Percentiles rank a stretch among this genome's conserved stretches.
Evolutionary conservation across 1,284 basidiomycete species (phyloP).

Genomic region (Sanghuangporus baumii): DNA sequence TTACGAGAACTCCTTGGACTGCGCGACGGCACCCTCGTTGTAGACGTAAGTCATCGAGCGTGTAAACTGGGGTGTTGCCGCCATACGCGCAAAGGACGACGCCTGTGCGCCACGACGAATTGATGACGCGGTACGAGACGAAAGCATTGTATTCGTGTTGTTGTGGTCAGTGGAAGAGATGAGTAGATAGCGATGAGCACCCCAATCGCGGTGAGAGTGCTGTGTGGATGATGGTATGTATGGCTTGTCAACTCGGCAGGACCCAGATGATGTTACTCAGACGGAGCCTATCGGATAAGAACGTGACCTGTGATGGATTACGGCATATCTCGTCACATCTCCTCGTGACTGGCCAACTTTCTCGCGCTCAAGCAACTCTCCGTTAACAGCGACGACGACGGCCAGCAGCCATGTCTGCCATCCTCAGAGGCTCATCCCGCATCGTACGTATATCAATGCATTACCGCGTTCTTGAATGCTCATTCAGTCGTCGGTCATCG

Average conservation of each 20-base stretch:
- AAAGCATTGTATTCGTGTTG: conserved; percentile 12
- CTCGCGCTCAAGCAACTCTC: not conserved
- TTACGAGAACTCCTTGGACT: conserved; percentile 20
- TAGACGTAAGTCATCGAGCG: conserved; percentile 1
- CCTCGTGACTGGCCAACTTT: not conserved
- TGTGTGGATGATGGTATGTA: too few species aligned
- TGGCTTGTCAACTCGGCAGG: too few species aligned
- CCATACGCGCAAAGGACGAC: not conserved
- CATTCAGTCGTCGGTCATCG: too few species aligned
- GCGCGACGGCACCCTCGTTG: conserved; percentile 18
- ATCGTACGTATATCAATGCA: conserved; percentile 6
- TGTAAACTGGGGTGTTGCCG: not conserved
- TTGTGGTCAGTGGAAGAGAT: not conserved
- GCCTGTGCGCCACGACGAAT: not conserved
- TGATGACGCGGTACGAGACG: conserved; percentile 6
- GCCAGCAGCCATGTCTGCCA: conserved; percentile 9
- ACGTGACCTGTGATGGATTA: too few species aligned
- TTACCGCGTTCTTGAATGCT: not conserved
- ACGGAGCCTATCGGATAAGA: too few species aligned
- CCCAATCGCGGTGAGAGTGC: too few species aligned
- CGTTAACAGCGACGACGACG: conserved; percentile 1
- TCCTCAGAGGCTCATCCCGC: conserved; percentile 15
- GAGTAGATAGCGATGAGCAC: not conserved
- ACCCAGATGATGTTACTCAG: too few species aligned
- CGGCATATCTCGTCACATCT: not conserved